Base-by-base conservation (phyloP, 768 basidiomycete species). In the Lactifluus echinatus region DNA sequence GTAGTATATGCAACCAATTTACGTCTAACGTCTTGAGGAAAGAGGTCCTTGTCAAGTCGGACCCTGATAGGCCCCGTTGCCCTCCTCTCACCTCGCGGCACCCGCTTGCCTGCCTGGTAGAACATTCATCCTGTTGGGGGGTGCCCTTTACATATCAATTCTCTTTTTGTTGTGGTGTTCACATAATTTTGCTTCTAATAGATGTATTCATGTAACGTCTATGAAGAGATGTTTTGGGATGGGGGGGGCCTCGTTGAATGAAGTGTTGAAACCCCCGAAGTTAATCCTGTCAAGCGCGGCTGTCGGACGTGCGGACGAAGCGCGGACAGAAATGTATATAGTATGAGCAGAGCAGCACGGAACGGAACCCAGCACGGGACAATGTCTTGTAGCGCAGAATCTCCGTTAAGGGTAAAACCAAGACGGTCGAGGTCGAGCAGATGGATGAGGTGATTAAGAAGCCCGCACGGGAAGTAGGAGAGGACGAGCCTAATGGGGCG, bases 401-500 rank as follows among this genome's bases (percentile, higher is more conserved):
- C 40, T n/a, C 31, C 37, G 34, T 24, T 21, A 45, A 31, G 43
- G 48, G 19, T 12, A 12, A 2, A 42, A 15, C 14, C 6, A 17
- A 45, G 28, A 17, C 36, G 26, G 50, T 24, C 37, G 26, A 23
- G 10, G 26, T 28, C 26, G 36, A 52, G 45, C 31, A 48, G 11
- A 24, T 19, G 8, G 24, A 57, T 53, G 45, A 40, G 44, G 50
- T 53, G 56, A 57, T 53, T 47, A 29, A 31, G 57, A 53, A 53
- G 46, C 39, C 15, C 29, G 21, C 24, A 10, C 31, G 46, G 43
- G 23, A 47, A 53, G 56, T 52, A 48, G 56, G 56, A 53, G 31
- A 29, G 46, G 39, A 28, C 15, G 33, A 48, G 39, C 57, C 57
- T 42, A 58, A 58, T 58, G 57, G 57, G 52, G 57, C 19, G 57